Conservation (phyloP, 2,329 filamentous ascomycete species). For the Juglanconis oblonga region DNA sequence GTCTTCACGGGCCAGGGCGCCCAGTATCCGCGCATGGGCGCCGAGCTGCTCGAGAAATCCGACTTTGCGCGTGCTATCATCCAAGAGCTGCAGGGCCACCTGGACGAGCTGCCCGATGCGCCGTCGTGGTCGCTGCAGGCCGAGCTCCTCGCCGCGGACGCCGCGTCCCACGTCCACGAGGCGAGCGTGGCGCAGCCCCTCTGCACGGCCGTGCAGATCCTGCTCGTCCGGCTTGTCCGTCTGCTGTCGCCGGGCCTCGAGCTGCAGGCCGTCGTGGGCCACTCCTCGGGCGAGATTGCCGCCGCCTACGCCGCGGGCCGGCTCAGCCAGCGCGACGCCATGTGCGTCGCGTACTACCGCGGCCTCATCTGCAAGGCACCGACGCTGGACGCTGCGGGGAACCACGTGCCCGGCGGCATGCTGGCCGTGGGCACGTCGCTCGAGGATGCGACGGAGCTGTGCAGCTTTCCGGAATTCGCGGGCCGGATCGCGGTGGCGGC, state of each 20-base stretch:
- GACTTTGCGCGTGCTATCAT: neutral
- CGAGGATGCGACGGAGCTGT: slow-evolving; percentile 17
- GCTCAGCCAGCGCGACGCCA: slow-evolving; percentile 20
- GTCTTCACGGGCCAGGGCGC: slow-evolving; percentile 33
- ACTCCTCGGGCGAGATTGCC: slow-evolving; percentile 23
- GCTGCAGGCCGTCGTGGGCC: slow-evolving; percentile 26
- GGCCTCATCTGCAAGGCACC: slow-evolving; percentile 6
- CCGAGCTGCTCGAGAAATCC: slow-evolving; percentile 27
- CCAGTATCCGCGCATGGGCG: slow-evolving; percentile 32
- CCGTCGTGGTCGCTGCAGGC: slow-evolving; percentile 9
- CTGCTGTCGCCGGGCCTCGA: slow-evolving; percentile 23
- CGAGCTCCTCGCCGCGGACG: neutral
- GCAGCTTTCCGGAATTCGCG: slow-evolving; percentile 15
- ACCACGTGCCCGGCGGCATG: neutral
- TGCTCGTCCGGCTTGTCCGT: slow-evolving; percentile 32
- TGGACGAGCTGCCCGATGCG: neutral
- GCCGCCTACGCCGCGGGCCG: slow-evolving; percentile 1
- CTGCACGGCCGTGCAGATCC: slow-evolving; percentile 38
- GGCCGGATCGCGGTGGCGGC: slow-evolving; percentile 24
- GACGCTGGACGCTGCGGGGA: neutral
- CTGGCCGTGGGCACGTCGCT: neutral
- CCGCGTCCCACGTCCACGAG: slow-evolving; percentile 9
- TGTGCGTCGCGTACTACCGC: slow-evolving; percentile 24
- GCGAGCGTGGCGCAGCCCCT: slow-evolving; percentile 17
- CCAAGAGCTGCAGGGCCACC: neutral